These are phyloP conservation scores for Zoysia pacifica DNA, from an alignment of 176 grass and related monocot genomes.

Conservation along the genomic window DNA sequence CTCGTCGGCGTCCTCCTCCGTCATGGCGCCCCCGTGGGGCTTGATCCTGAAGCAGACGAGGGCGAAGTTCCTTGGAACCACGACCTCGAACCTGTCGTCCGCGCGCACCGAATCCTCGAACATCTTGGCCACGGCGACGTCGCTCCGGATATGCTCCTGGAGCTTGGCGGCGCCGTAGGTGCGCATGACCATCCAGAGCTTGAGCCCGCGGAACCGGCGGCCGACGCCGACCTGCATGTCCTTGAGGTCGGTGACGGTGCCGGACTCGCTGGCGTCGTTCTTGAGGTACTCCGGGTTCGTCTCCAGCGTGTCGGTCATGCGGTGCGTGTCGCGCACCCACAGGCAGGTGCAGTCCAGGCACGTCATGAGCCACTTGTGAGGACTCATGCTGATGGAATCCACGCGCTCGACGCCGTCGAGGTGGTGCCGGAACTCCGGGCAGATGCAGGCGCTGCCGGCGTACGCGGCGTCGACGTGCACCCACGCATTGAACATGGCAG, in stretches of 20 bases:
- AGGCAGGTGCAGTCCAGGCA: slow-evolving; percentile 62
- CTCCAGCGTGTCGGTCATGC: slow-evolving; percentile 35
- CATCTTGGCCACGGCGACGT: slow-evolving; percentile 52
- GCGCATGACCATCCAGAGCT: slow-evolving; percentile 61
- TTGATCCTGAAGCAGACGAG: slow-evolving; percentile 55
- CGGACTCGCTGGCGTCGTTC: slow-evolving; percentile 60
- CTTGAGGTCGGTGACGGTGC: slow-evolving; percentile 48
- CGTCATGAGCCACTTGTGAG: slow-evolving; percentile 53
- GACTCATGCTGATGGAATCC: slow-evolving; percentile 58
- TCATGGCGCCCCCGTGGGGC: neutral
- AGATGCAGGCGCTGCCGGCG: slow-evolving; percentile 58
- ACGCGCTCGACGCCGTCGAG: slow-evolving; percentile 48
- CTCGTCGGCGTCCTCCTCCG: neutral
- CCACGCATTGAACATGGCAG: slow-evolving; percentile 32
- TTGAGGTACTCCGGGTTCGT: slow-evolving; percentile 61
- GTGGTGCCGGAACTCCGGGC: slow-evolving; percentile 60
- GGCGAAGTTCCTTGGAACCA: slow-evolving; percentile 25
- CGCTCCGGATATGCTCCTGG: slow-evolving; percentile 59
- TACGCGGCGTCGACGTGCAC: slow-evolving; percentile 61
- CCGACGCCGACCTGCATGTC: slow-evolving; percentile 63
- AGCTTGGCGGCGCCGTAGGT: slow-evolving; percentile 46
- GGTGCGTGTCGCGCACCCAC: slow-evolving; percentile 39
- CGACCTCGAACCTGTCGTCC: slow-evolving; percentile 50
- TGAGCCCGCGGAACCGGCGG: slow-evolving; percentile 51
- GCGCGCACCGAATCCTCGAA: slow-evolving; percentile 45